Conservation (phyloP, 257 asterid genomes). For the Nicotiana otophora region DNA sequence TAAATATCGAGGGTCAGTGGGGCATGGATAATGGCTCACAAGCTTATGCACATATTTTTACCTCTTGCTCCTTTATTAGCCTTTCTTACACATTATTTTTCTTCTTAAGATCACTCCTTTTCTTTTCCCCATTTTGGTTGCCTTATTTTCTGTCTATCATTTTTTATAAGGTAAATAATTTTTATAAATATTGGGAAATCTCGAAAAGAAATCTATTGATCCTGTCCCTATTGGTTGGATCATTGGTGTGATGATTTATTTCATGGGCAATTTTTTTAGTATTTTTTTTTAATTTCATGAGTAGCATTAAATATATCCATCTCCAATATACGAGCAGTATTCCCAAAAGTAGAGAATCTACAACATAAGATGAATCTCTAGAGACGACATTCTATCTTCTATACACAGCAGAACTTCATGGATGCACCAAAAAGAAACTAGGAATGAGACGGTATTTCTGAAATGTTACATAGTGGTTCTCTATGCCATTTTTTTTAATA, state of each 20-base stretch:
- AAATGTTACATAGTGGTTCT: not conserved
- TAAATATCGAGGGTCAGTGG: too few relatives aligned
- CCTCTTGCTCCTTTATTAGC: not conserved
- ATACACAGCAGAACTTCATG: not conserved
- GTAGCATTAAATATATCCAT: not conserved
- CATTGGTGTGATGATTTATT: constrained; percentile 3
- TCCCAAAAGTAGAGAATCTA: not conserved
- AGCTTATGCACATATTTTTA: not conserved
- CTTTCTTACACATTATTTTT: not conserved
- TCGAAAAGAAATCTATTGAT: constrained; percentile 7
- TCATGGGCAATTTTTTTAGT: not conserved
- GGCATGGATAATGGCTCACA: not conserved
- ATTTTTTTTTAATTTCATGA: not conserved
- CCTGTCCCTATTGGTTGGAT: not conserved
- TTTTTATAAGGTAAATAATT: not conserved
- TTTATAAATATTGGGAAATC: not conserved
- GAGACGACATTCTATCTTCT: not conserved
- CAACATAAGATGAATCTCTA: not conserved
- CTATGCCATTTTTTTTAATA: too few relatives aligned
- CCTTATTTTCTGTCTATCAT: not conserved
- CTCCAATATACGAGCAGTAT: not conserved
- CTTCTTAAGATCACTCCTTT: not conserved
- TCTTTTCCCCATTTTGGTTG: not conserved
- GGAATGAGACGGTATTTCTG: not conserved
- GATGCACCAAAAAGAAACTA: not conserved